Conservation (phyloP, 2,329 filamentous ascomycete genomes). For the Colletotrichum liaoningense region DNA sequence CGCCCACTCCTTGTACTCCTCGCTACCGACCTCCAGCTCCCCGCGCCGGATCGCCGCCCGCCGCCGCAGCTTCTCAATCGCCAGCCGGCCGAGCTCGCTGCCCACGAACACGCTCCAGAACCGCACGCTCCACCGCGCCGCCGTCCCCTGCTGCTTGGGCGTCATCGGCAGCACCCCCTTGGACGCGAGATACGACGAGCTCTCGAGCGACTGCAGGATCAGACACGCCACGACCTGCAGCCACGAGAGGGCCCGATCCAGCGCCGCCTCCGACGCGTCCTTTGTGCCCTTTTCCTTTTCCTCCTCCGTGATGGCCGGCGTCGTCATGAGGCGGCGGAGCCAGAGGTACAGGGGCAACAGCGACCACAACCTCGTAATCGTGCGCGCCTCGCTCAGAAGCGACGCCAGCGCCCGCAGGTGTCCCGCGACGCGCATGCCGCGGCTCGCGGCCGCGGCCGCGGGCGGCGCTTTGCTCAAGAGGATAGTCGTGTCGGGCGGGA, state of each 20-base stretch:
- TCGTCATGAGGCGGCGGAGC: constrained; percentile 62
- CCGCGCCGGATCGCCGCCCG: constrained; percentile 38
- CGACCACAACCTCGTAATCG: constrained; percentile 82
- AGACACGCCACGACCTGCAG: constrained; percentile 76
- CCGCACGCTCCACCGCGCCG: constrained; percentile 79
- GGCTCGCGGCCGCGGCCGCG: constrained; percentile 51
- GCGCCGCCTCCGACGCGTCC: constrained; percentile 50
- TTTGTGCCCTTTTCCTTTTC: constrained; percentile 44
- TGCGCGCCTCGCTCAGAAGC: constrained; percentile 77
- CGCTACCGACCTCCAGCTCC: constrained; percentile 47
- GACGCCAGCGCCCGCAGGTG: constrained; percentile 71
- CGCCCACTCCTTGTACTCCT: constrained; percentile 58
- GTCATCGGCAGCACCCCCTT: constrained; percentile 76
- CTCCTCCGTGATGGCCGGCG: constrained; percentile 43
- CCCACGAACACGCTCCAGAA: constrained; percentile 85
- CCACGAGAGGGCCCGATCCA: constrained; percentile 67
- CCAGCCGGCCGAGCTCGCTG: constrained; percentile 78
- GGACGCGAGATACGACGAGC: constrained; percentile 79
- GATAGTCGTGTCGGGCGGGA: constrained; percentile 62
- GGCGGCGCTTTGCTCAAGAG: constrained; percentile 53
- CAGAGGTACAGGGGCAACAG: constrained; percentile 79
- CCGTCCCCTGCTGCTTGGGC: constrained; percentile 66
- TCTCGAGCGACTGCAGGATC: constrained; percentile 84
- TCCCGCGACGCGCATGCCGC: constrained; percentile 60
- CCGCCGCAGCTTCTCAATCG: constrained; percentile 56